Conservation (phyloP, 2,329 filamentous ascomycete species). For the Calonectria ilicicola region DNA sequence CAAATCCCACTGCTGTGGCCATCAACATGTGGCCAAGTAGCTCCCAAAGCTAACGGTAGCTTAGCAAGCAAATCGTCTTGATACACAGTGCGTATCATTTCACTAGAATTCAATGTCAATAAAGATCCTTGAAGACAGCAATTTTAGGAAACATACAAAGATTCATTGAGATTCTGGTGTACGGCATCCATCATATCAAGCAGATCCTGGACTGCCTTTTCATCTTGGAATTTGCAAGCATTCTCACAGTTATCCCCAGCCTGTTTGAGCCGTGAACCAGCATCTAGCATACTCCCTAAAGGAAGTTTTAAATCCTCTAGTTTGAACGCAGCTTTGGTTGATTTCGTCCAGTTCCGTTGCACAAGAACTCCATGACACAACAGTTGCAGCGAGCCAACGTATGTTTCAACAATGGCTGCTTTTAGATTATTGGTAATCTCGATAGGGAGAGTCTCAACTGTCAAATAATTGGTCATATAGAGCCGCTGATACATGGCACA, state of each 20-base stretch:
- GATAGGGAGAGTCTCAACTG: not conserved
- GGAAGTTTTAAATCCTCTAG: not conserved
- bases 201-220: not conserved
- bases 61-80: not conserved
- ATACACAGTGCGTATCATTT: not conserved
- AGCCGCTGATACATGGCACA: not conserved
- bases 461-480: not conserved
- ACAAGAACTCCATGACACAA: not conserved
- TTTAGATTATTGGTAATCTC: not conserved
- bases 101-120: not conserved
- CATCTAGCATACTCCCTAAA: not conserved
- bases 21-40: constrained; percentile 46
- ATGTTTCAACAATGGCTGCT: not conserved
- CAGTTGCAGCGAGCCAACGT: not conserved
- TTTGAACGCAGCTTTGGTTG: not conserved
- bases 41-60: constrained; percentile 21
- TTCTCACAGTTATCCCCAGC: not conserved
- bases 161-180: not conserved
- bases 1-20: constrained; percentile 47
- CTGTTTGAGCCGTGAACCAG: not conserved
- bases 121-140: not conserved
- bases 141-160: not conserved
- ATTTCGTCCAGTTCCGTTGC: not conserved
- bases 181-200: not conserved
- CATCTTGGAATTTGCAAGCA: not conserved